phyloP scores from a whole-genome alignment of 257 asterid genomes.

The Solanum sejunctum region DNA sequence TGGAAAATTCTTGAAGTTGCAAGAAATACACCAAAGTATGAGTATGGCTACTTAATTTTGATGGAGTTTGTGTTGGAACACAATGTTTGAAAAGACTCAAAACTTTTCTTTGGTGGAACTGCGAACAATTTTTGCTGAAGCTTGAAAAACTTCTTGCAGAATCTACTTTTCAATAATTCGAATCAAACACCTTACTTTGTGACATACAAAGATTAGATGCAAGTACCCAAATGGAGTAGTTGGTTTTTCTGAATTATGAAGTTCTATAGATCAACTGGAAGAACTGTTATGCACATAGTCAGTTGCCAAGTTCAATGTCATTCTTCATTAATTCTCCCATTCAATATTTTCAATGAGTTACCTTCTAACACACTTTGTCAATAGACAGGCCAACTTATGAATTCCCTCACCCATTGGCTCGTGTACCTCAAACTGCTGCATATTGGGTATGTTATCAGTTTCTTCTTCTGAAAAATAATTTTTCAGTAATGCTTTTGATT shows the following conservation, averaged over 20 bases:
- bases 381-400: constrained; percentile 91
- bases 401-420: constrained; percentile 97
- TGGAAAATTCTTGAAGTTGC: background rate
- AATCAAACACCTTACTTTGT: background rate
- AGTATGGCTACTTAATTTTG: background rate
- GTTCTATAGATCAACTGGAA: background rate
- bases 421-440: constrained; percentile 98
- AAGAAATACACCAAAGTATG: background rate
- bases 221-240: background rate
- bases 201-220: background rate
- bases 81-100: background rate
- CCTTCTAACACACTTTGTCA: constrained; percentile 10
- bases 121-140: background rate
- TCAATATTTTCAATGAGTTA: background rate
- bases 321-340: background rate
- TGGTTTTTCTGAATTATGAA: background rate
- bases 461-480: background rate
- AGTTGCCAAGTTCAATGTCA: background rate
- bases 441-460: constrained; percentile 63
- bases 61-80: background rate
- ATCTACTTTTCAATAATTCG: background rate
- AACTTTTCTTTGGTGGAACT: background rate
- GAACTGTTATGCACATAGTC: background rate
- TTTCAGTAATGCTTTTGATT: background rate
- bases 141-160: background rate